phyloP scores from a whole-genome alignment of 2,329 filamentous ascomycete genomes.

The Sporothrix protearum region DNA sequence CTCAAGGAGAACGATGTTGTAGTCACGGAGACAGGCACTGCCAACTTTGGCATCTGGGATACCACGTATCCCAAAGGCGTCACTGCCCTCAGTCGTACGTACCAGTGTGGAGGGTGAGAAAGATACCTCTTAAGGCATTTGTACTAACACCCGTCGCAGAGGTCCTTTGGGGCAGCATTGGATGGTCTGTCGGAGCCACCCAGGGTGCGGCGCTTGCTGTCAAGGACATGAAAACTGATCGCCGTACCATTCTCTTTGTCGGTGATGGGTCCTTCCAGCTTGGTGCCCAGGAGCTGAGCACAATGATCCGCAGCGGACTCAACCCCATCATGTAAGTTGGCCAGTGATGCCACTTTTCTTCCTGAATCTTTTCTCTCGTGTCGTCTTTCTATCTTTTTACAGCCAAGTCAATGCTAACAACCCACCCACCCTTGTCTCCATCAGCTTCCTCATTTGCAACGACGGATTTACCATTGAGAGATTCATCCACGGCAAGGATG shows the following conservation, averaged over 20 bases:
- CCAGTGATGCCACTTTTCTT: too few species aligned
- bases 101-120: background rate
- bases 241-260: slow-evolving; percentile 78
- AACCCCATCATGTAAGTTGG: slow-evolving; percentile 67
- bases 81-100: slow-evolving; percentile 54
- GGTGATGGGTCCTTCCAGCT: slow-evolving; percentile 85
- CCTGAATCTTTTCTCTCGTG: too few species aligned
- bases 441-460: slow-evolving; percentile 77
- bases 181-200: slow-evolving; percentile 57
- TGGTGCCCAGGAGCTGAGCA: slow-evolving; percentile 78
- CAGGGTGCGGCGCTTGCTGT: slow-evolving; percentile 70
- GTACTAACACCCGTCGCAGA: slow-evolving; percentile 22
- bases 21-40: slow-evolving; percentile 81
- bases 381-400: too few species aligned
- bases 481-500: slow-evolving; percentile 79
- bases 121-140: background rate
- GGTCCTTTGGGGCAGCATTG: slow-evolving; percentile 62
- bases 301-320: slow-evolving; percentile 72
- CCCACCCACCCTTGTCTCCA: background rate
- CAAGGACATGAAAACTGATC: slow-evolving; percentile 43
- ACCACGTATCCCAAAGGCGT: slow-evolving; percentile 74
- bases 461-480: slow-evolving; percentile 88
- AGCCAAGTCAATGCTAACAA: background rate
- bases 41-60: slow-evolving; percentile 85
- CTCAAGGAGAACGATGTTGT: slow-evolving; percentile 63